Conservation (phyloP, 805 yeast species). For the Yarrowia deformans region DNA sequence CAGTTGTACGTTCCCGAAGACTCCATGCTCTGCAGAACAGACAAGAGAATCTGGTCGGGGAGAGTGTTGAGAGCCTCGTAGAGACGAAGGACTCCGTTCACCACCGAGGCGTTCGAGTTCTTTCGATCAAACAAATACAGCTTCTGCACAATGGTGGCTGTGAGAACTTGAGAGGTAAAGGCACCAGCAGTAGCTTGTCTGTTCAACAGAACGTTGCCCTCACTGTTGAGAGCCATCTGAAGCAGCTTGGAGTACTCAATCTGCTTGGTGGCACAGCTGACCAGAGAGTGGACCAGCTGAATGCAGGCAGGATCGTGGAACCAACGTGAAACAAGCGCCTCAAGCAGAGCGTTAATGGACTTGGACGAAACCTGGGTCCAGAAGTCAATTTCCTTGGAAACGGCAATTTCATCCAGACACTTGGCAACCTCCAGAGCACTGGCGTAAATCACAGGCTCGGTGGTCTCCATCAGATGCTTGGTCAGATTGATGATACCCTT, state of each 20-base stretch:
- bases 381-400: slow-evolving; percentile 19
- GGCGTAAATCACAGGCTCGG: neutral
- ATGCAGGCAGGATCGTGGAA: slow-evolving; percentile 54
- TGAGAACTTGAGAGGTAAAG: slow-evolving; percentile 49
- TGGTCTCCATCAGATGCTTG: slow-evolving; percentile 33
- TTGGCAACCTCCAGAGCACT: slow-evolving; percentile 6
- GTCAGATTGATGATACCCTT: slow-evolving; percentile 36
- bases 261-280: slow-evolving; percentile 53
- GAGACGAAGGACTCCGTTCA: slow-evolving; percentile 58
- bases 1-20: slow-evolving; percentile 34
- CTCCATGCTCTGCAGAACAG: slow-evolving; percentile 66
- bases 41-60: slow-evolving; percentile 68
- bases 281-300: slow-evolving; percentile 55
- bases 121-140: slow-evolving; percentile 59
- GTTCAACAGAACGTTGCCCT: slow-evolving; percentile 41
- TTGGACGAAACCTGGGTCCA: slow-evolving; percentile 43
- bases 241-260: slow-evolving; percentile 59
- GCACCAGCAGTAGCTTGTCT: slow-evolving; percentile 43
- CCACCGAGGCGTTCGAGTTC: slow-evolving; percentile 57
- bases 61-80: slow-evolving; percentile 70
- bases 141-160: slow-evolving; percentile 57
- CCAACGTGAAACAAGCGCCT: slow-evolving; percentile 55
- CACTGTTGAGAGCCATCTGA: slow-evolving; percentile 69
- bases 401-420: slow-evolving; percentile 20
- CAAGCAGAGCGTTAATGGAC: slow-evolving; percentile 48